Base-by-base conservation (phyloP, 495 filamentous ascomycete genomes). In the Pseudomonodictys pantanalensis region DNA sequence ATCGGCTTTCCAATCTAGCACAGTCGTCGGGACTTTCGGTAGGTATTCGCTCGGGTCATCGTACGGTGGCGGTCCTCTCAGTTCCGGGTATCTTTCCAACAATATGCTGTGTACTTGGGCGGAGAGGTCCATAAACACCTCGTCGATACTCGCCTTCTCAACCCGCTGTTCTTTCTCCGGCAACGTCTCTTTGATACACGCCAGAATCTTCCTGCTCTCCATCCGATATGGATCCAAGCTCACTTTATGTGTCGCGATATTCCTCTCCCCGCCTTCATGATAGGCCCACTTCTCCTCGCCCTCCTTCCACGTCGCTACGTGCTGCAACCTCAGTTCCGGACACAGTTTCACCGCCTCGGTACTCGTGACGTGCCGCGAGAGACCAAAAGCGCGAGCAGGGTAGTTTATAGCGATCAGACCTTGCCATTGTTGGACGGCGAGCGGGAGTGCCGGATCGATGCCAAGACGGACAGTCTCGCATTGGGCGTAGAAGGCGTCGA, bases 401-500 rank as follows among this genome's bases (percentile, higher is more conserved):
- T 98, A 98, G 71, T 98, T 98, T 69, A 98, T 84, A 5, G 93
- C 93, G 53, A 98, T 97, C 17, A 98, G 79, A 15, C 88, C 92
- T 72, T 83, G 78, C 83, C 83, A 90, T 76, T 90, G 87, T 71
- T 92, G 91, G n/a, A 98, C 93, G 1, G 93, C 93, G 29, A 98
- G 80, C 5, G 93, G 93, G 47, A 82, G 80, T 33, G 89, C 82
- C 56, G 87, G 74, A 47, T 46, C 44, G 10, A 88, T 78, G 10
- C 83, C 85, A 32, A 97, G 78, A 7, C 95, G 86, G 2, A 95
- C 85, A 80, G 89, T 91, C 72, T 97, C 93, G 64, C 88, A 96
- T 80, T 98, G 93, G 3, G 95, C 93, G 66, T 98, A 98, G 74
- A 97, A 97, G 45, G 92, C 93, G 81, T 98, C 93, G 61, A 98